Evolutionary conservation across 345 rosid genomes (phyloP), one percentile per base, ranked within the genome.

Genomic region (Moringa oleifera): DNA sequence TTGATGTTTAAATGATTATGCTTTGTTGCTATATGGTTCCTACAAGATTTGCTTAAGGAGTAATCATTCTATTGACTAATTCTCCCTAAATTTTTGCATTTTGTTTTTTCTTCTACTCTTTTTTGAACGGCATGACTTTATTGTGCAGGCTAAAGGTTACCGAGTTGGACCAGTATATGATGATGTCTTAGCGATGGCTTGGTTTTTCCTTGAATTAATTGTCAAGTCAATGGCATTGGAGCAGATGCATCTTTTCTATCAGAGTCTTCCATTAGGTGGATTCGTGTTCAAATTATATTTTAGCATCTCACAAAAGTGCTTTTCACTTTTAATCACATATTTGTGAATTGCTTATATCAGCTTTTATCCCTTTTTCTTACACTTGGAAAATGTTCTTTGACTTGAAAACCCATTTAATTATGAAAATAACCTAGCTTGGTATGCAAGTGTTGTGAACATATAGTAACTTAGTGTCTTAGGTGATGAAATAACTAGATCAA

Each of bases 121-220:
- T n/a, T n/a, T n/a, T n/a, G n/a, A n/a, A n/a, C n/a, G n/a, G 5
- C 8, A 8, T 28, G 33, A 28, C 33, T 31, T 54, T 59, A 52
- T 52, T 61, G 53, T 80, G 78, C 89, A 94, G 99, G 99, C 99
- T 23, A 94, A 94, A 80, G 99, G 99, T 63, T 94, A 94, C 68
- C 96, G 97, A 68, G 99, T 94, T 62, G 99, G 99, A 73, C 99
- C 99, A 22, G 97, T 94, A 11, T 94, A 94, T 85, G 99, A 94
- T 59, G 99, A 94, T 68, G 99, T 94, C 46, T 69, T 94, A 72
- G 90, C 97, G 66, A 94, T 94, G 99, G 97, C 97, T 36, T 94
- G 99, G 99, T 94, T 94, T 85, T 94, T 94, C 73, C 99, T 94
- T 41, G 99, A 94, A 89, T 82, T 94, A 62, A 75, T 94, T 77